A percentile compares a stretch with the other conserved stretches of the same genome.
Evolutionary conservation across 768 basidiomycete genomes (phyloP).

Genomic region (Boletellus ananiceps): DNA sequence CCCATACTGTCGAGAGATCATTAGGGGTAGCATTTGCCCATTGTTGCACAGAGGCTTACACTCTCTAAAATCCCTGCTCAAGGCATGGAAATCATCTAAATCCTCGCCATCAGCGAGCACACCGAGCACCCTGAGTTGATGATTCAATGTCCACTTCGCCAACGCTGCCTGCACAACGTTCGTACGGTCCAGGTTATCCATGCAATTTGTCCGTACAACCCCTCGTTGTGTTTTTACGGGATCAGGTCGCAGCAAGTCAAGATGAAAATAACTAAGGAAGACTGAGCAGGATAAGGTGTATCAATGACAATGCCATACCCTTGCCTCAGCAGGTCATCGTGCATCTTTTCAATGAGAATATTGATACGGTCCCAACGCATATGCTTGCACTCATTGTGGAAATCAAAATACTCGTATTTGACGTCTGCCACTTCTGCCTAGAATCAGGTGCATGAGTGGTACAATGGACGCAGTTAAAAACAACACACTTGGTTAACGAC

Average conservation of each 20-base stretch:
- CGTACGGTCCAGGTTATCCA: constrained; percentile 95
- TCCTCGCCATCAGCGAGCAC: constrained; percentile 64
- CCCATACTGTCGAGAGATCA: constrained; percentile 70
- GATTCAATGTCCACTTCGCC: constrained; percentile 78
- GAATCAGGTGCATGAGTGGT: background rate
- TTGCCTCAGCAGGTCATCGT: constrained; percentile 62
- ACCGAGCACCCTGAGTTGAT: constrained; percentile 70
- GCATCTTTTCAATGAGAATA: constrained; percentile 70
- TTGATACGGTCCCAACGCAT: constrained; percentile 95
- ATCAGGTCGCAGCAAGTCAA: constrained; percentile 44
- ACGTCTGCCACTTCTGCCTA: constrained; percentile 64
- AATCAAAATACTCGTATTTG: constrained; percentile 94
- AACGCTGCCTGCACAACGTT: constrained; percentile 94
- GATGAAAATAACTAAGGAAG: constrained; percentile 66
- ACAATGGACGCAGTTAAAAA: background rate
- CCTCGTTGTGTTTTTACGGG: constrained; percentile 66
- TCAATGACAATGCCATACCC: constrained; percentile 42
- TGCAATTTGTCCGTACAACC: constrained; percentile 90
- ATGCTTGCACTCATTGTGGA: constrained; percentile 90
- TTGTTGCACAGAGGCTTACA: constrained; percentile 45
- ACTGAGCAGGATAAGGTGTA: constrained; percentile 5
- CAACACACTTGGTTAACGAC: constrained; percentile 56
- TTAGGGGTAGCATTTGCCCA: background rate
- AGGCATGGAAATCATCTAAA: constrained; percentile 77
- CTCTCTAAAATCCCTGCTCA: constrained; percentile 83